Conservation (phyloP, 176 grass and related monocot species). For the Canna indica region DNA sequence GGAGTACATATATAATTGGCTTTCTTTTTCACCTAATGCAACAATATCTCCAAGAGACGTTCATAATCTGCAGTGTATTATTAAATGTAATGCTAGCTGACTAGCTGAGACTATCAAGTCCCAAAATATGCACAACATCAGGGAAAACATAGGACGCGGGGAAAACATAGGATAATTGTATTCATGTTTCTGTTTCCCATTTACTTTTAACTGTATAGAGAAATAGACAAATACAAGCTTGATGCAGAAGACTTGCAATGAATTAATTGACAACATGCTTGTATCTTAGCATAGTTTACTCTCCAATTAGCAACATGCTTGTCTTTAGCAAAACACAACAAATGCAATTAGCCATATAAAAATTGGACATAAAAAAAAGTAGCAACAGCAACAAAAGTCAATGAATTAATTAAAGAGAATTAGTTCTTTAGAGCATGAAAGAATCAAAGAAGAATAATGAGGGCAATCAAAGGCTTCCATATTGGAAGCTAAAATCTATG, state of each 20-base stretch:
- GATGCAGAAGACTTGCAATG: not conserved
- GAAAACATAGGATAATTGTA: too few relatives aligned
- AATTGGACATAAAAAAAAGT: not conserved
- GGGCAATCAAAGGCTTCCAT: not conserved
- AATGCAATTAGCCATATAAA: not conserved
- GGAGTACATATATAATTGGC: too few relatives aligned
- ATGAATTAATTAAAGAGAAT: not conserved
- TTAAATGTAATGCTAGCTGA: not conserved
- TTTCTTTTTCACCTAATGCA: too few relatives aligned
- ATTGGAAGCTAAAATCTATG: too few relatives aligned
- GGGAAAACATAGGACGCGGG: not conserved
- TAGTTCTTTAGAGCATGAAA: not conserved
- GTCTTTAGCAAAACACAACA: not conserved
- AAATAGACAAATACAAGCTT: too few relatives aligned
- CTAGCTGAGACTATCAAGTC: not conserved
- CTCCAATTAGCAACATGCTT: too few relatives aligned
- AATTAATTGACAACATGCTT: too few relatives aligned
- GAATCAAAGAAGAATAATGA: too few relatives aligned
- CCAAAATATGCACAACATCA: too few relatives aligned
- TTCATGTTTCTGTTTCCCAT: too few relatives aligned
- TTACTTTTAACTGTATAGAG: too few relatives aligned
- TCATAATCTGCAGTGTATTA: not conserved
- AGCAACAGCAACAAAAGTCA: not conserved
- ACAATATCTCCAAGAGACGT: too few relatives aligned
- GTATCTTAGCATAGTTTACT: not conserved